Evolutionary conservation across 148 eudicot genomes (phyloP).

Genomic region (Silene latifolia): DNA sequence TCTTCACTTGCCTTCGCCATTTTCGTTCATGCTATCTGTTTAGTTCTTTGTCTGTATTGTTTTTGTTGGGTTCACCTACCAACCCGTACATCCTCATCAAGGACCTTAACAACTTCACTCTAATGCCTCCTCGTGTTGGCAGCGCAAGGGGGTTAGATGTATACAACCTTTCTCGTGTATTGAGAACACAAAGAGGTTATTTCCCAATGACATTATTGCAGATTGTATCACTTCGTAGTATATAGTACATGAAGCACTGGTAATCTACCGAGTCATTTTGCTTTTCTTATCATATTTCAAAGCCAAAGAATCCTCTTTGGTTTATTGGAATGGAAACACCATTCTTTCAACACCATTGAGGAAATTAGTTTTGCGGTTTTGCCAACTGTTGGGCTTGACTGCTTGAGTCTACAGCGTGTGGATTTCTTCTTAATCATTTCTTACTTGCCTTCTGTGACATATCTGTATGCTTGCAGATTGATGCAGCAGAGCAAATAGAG

Average conservation of each 20-base stretch:
- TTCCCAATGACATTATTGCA: neutral
- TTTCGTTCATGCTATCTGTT: neutral
- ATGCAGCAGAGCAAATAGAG: conserved; percentile 90
- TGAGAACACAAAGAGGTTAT: neutral
- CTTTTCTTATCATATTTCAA: neutral
- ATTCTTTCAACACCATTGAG: neutral
- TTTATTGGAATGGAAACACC: neutral
- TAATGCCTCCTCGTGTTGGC: neutral
- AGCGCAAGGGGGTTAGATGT: neutral
- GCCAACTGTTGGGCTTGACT: neutral
- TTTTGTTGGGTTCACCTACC: conserved; percentile 10
- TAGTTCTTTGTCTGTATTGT: neutral
- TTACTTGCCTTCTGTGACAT: neutral
- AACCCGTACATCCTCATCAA: neutral
- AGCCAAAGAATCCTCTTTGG: neutral
- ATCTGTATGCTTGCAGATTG: conserved; percentile 45
- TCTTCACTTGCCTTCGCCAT: neutral
- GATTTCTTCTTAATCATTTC: neutral
- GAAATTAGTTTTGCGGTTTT: neutral
- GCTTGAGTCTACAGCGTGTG: neutral
- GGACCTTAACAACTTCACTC: neutral
- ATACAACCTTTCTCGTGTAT: neutral
- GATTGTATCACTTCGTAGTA: neutral
- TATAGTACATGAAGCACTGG: neutral
- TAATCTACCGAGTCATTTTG: neutral